These are phyloP conservation scores for Baorangia bicolor DNA, from an alignment of 768 basidiomycete genomes.

Conservation along the genomic window DNA sequence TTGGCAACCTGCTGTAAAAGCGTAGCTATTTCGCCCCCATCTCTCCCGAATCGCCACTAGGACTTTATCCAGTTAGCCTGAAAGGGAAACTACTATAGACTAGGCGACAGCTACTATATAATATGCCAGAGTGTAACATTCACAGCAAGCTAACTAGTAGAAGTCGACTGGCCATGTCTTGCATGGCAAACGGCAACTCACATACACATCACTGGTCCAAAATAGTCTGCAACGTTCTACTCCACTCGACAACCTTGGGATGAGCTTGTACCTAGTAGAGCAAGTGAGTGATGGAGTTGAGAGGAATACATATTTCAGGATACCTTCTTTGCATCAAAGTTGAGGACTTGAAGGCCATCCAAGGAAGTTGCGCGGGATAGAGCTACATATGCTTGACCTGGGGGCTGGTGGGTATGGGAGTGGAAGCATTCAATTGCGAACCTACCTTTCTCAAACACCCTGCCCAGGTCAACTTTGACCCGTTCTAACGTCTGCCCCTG, in stretches of 20 bases:
- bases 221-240: constrained; percentile 60
- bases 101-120: not conserved
- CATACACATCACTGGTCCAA: constrained; percentile 11
- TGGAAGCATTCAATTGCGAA: not conserved
- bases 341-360: constrained; percentile 80
- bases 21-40: no score
- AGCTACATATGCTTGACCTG: constrained; percentile 90
- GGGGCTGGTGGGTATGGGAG: not conserved
- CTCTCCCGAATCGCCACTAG: no score
- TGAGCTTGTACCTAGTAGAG: constrained; percentile 61
- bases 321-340: constrained; percentile 77
- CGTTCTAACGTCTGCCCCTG: constrained; percentile 96
- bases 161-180: not conserved
- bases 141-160: not conserved
- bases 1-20: no score
- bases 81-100: not conserved
- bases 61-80: no score
- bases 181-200: not conserved
- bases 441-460: constrained; percentile 89
- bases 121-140: not conserved
- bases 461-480: constrained; percentile 90
- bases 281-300: constrained; percentile 2
- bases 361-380: constrained; percentile 86
- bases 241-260: constrained; percentile 72
- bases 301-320: not conserved